phyloP scores from a whole-genome alignment of 2,329 filamentous ascomycete genomes.

The Aspergillus puulaauensis region DNA sequence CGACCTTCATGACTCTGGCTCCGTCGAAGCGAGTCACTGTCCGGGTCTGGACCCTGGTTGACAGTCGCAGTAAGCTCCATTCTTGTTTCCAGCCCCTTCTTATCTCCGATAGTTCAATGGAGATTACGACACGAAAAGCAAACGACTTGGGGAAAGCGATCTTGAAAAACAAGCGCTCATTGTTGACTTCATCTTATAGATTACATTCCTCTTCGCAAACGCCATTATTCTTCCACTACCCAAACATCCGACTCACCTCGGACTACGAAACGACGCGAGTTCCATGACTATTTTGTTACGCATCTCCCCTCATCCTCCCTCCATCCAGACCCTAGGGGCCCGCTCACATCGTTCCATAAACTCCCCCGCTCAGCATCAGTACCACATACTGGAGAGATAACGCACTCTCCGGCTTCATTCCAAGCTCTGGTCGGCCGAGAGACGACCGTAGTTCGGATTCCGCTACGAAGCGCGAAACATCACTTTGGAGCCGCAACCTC shows the following conservation, averaged over 20 bases:
- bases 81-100: conserved; percentile 6
- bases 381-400: conserved; percentile 62
- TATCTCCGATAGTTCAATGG: conserved; percentile 18
- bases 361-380: conserved; percentile 81
- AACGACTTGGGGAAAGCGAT: neutral
- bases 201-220: conserved; percentile 30
- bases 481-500: conserved; percentile 83
- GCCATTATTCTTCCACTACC: conserved; percentile 25
- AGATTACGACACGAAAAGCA: conserved; percentile 3
- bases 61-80: conserved; percentile 36
- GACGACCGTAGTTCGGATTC: conserved; percentile 91
- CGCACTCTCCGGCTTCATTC: conserved; percentile 57
- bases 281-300: conserved; percentile 97
- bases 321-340: conserved; percentile 75
- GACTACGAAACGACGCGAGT: conserved; percentile 50
- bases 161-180: neutral
- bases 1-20: conserved; percentile 40
- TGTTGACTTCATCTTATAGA: conserved; percentile 23
- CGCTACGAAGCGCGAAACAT: conserved; percentile 88
- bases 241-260: conserved; percentile 12
- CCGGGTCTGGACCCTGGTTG: conserved; percentile 39
- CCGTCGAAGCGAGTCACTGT: conserved; percentile 40
- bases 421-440: conserved; percentile 68
- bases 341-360: conserved; percentile 71
- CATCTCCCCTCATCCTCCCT: conserved; percentile 91